Evolutionary conservation across 148 eudicot species (phyloP).

Genomic region (Cornus suecica): DNA sequence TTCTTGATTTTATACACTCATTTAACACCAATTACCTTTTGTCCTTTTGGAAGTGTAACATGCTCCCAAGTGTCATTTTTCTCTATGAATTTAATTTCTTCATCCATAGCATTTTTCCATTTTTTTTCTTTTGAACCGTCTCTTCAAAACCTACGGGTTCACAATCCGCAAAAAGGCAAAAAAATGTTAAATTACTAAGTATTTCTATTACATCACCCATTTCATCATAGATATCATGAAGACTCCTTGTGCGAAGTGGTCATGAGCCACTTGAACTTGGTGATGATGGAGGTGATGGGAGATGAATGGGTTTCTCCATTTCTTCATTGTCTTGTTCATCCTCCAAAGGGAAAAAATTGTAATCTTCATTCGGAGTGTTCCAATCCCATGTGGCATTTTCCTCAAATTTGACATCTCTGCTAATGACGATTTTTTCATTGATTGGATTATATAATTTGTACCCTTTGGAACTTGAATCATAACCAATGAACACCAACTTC

Average conservation of each 20-base stretch:
- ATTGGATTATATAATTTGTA: slow-evolving; percentile 1
- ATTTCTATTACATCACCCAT: not conserved
- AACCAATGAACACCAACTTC: slow-evolving; percentile 2
- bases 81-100: too few species aligned
- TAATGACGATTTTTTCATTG: not conserved
- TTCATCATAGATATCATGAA: too few species aligned
- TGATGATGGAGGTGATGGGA: not conserved
- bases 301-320: not conserved
- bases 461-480: not conserved
- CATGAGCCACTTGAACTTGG: too few species aligned
- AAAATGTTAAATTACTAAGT: not conserved
- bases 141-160: not conserved
- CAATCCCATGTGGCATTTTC: too few species aligned
- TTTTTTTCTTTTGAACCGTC: not conserved
- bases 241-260: too few species aligned
- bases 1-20: not conserved
- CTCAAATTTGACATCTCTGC: not conserved
- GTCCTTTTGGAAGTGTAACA: not conserved
- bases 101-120: too few species aligned
- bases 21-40: not conserved
- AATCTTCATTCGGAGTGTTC: not conserved
- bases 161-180: not conserved
- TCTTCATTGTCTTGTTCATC: not conserved
- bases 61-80: not conserved
- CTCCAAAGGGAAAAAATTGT: not conserved